A percentile compares a stretch with the other conserved stretches of the same genome.
Conservation (phyloP, 164 flowering plant species). For the Saururus chinensis region DNA sequence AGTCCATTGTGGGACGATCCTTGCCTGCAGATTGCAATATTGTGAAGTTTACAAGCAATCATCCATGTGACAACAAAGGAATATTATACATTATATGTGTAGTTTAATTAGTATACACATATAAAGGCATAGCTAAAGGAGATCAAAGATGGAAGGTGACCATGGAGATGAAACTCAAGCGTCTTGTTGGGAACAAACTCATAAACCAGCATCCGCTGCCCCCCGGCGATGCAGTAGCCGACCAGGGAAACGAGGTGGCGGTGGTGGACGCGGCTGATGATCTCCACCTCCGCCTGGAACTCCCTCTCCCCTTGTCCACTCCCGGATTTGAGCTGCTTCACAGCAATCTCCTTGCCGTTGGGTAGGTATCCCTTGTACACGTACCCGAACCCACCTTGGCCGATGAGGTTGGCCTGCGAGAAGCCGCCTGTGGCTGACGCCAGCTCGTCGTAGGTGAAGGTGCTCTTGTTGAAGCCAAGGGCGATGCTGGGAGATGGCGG, state of each 20-base stretch:
- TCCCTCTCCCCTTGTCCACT: conserved; percentile 86
- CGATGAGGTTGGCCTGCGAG: conserved; percentile 46
- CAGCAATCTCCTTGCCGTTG: conserved; percentile 73
- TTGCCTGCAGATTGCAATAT: conserved; percentile 23
- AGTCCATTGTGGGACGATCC: conserved; percentile 48
- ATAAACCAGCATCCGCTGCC: conserved; percentile 62
- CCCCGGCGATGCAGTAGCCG: conserved; percentile 62
- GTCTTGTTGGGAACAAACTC: conserved; percentile 71
- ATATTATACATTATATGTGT: background rate
- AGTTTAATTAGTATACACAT: no score
- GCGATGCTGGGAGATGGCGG: conserved; percentile 48
- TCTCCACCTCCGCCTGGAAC: conserved; percentile 92
- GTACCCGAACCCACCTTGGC: conserved; percentile 86
- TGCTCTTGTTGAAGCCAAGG: conserved; percentile 53
- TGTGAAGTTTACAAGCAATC: background rate
- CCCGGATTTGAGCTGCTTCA: conserved; percentile 68
- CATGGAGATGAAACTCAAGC: conserved; percentile 76
- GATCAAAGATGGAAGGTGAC: conserved; percentile 12
- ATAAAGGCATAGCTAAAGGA: no score
- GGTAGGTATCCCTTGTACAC: conserved; percentile 83
- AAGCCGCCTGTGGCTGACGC: conserved; percentile 62
- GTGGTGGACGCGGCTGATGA: conserved; percentile 87
- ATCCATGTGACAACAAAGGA: background rate
- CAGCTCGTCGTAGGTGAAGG: conserved; percentile 65
- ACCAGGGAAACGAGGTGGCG: conserved; percentile 79